Evolutionary conservation across 805 yeast species (phyloP).

Genomic region (Cyberlindnera sargentensis): DNA sequence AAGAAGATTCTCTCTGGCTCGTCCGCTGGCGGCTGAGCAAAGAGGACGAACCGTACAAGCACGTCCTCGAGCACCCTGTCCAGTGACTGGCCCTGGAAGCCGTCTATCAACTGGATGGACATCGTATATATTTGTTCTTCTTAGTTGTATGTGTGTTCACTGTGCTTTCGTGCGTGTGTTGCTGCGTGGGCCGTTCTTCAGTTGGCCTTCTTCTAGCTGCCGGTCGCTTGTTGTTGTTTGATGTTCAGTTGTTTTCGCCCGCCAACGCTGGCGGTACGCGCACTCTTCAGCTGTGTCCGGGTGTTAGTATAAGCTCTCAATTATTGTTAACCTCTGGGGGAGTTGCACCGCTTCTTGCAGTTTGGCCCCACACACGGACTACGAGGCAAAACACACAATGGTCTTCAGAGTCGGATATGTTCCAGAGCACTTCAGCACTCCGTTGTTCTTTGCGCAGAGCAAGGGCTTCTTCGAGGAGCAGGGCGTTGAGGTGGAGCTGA

Average conservation of each 20-base stretch:
- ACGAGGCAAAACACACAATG: conserved; percentile 7
- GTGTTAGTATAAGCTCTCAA: too few species aligned
- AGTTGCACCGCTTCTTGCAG: too few species aligned
- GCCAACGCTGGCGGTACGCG: too few species aligned
- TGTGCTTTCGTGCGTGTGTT: not conserved
- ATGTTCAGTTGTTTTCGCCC: too few species aligned
- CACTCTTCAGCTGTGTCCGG: too few species aligned
- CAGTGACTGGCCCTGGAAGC: conserved; percentile 55
- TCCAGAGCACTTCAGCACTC: conserved; percentile 91
- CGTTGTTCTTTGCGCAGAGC: conserved; percentile 62
- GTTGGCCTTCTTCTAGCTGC: not conserved
- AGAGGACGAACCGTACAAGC: conserved; percentile 81
- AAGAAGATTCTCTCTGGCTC: conserved; percentile 65
- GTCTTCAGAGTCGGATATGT: conserved; percentile 64
- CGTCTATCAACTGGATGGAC: conserved; percentile 53
- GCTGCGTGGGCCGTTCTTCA: not conserved
- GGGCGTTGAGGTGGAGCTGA: conserved; percentile 49
- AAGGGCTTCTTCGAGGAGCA: conserved; percentile 47
- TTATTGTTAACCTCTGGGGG: too few species aligned
- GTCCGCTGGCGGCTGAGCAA: conserved; percentile 35
- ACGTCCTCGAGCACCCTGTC: conserved; percentile 80
- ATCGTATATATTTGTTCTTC: conserved; percentile 24
- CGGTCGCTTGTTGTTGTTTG: not conserved
- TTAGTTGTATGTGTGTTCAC: not conserved
- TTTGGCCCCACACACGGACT: too few species aligned